A percentile compares a stretch with the other conserved stretches of the same genome.
phyloP scores from a whole-genome alignment of 345 rosid species.

The Eucalyptus lansdowneana region DNA sequence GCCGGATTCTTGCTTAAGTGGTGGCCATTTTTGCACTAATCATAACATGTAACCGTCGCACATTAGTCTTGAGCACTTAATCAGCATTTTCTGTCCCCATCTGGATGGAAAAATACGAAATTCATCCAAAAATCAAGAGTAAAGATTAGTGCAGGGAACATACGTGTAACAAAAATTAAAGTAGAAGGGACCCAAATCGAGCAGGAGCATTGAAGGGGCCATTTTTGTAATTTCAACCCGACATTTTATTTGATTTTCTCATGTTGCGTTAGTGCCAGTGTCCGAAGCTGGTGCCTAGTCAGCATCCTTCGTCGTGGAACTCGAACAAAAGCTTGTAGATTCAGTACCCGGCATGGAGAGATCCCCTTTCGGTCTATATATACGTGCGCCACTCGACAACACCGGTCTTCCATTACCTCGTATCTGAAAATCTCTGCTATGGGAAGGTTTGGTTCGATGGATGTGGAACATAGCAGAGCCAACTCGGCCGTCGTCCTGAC shows the following conservation, averaged over 20 bases:
- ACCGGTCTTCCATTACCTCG: neutral
- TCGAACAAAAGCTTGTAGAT: too few relatives aligned
- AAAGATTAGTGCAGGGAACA: neutral
- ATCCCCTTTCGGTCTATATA: too few relatives aligned
- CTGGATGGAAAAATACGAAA: neutral
- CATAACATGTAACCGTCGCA: neutral
- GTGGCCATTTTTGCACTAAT: neutral
- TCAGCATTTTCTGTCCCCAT: neutral
- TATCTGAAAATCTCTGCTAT: neutral
- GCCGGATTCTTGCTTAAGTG: neutral
- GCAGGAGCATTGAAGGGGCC: neutral
- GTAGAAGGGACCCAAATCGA: neutral
- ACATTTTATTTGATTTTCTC: neutral
- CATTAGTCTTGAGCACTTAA: neutral
- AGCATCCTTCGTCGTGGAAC: too few relatives aligned
- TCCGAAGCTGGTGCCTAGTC: too few relatives aligned
- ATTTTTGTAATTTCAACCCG: neutral
- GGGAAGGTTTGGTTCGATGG: neutral
- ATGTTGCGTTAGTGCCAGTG: neutral
- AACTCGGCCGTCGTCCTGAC: neutral
- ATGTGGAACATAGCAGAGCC: neutral
- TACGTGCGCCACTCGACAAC: too few relatives aligned
- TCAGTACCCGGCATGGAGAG: too few relatives aligned
- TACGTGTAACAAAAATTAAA: neutral
- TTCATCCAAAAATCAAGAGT: neutral